These are phyloP conservation scores for Linaria vulgaris DNA, from an alignment of 257 asterid genomes.

Conservation along the genomic window DNA sequence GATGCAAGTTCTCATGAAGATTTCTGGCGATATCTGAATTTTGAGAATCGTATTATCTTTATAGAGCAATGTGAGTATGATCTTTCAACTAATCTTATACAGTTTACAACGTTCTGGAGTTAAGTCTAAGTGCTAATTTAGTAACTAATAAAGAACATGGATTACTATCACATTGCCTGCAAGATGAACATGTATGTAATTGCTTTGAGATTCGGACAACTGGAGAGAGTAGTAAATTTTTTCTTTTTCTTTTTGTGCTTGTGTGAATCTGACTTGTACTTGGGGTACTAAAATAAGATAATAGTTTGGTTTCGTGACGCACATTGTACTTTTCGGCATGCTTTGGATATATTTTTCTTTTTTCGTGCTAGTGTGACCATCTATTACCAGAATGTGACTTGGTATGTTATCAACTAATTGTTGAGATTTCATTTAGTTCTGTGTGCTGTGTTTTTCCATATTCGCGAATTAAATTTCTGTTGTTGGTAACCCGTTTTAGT, in stretches of 20 bases:
- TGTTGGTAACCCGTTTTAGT: background rate
- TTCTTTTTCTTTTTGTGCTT: too few species aligned
- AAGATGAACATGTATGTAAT: background rate
- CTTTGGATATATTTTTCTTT: too few species aligned
- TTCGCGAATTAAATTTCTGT: background rate
- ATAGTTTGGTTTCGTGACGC: too few species aligned
- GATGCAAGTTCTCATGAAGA: conserved; percentile 96
- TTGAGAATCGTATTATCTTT: conserved; percentile 71
- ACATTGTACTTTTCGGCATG: too few species aligned
- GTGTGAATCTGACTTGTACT: too few species aligned
- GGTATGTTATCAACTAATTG: too few species aligned
- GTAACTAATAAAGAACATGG: conserved; percentile 4
- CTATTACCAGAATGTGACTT: too few species aligned
- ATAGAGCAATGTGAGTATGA: conserved; percentile 68
- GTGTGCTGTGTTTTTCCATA: background rate
- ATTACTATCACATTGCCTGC: conserved; percentile 4
- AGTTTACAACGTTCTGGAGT: conserved; percentile 13
- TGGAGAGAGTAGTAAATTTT: too few species aligned
- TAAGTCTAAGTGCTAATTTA: background rate
- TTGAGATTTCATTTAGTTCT: background rate
- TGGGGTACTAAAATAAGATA: too few species aligned
- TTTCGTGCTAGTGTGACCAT: too few species aligned
- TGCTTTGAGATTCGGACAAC: background rate
- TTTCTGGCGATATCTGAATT: conserved; percentile 90
- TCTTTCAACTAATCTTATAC: conserved; percentile 5